These are phyloP conservation scores for Ogataea ganodermae DNA, from an alignment of 805 yeast genomes.

Conservation along the genomic window DNA sequence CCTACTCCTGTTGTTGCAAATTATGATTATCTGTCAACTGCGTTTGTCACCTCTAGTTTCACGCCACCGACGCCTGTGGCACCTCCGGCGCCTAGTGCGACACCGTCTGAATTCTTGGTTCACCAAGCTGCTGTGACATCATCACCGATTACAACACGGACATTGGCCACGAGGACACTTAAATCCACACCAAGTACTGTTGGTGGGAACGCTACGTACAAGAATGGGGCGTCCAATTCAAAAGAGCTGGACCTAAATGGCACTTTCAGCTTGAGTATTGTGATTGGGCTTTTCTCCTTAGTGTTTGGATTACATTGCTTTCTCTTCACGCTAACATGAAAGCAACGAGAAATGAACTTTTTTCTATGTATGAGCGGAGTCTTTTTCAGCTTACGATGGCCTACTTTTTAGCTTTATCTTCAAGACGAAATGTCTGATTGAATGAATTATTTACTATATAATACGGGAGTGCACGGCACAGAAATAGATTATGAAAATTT, in stretches of 20 bases:
- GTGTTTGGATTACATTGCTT: constrained; percentile 18
- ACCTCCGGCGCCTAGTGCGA: neutral
- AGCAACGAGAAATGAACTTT: neutral
- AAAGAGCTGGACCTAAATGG: neutral
- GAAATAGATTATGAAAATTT: constrained; percentile 1
- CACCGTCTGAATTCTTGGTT: neutral
- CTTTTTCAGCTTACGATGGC: neutral
- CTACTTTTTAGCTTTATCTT: neutral
- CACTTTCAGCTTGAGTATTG: constrained; percentile 9
- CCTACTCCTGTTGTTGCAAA: constrained; percentile 3
- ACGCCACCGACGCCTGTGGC: neutral
- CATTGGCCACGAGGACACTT: neutral
- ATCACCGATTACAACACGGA: neutral
- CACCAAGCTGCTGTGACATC: neutral
- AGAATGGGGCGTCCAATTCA: constrained; percentile 11
- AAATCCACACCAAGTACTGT: constrained; percentile 2
- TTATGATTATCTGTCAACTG: constrained; percentile 3
- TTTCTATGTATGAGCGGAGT: neutral
- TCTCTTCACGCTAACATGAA: constrained; percentile 8
- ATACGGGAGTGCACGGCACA: constrained; percentile 5
- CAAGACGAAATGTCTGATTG: neutral
- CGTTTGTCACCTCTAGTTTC: neutral
- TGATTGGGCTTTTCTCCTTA: constrained; percentile 17
- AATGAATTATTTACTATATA: neutral
- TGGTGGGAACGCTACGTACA: constrained; percentile 11